phyloP scores from a whole-genome alignment of 768 basidiomycete genomes.

The Vararia minispora region DNA sequence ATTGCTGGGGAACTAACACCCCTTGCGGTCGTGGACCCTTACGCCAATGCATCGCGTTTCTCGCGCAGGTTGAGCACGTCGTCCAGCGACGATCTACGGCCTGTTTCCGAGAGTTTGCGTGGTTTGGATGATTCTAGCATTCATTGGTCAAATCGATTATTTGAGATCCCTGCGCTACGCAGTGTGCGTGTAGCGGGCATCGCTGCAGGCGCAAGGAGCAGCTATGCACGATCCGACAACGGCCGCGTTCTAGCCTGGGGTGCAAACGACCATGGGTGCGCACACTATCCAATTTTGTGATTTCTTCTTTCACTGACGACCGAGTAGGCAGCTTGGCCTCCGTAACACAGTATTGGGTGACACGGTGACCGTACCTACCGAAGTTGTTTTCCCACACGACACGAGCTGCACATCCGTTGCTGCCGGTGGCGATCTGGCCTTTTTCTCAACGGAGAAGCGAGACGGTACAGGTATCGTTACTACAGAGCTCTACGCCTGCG shows the following conservation, averaged over 20 bases:
- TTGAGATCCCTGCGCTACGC: slow-evolving; percentile 65
- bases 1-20: slow-evolving; percentile 46
- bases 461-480: slow-evolving; percentile 23
- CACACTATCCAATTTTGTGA: no score
- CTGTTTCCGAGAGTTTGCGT: slow-evolving; percentile 10
- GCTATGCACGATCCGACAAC: slow-evolving; percentile 54
- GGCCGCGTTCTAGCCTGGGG: slow-evolving; percentile 85
- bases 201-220: slow-evolving; percentile 60
- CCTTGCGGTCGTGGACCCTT: slow-evolving; percentile 41
- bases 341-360: slow-evolving; percentile 52
- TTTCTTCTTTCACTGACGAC: background rate
- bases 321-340: slow-evolving; percentile 66
- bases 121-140: slow-evolving; percentile 31
- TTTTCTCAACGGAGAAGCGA: slow-evolving; percentile 59
- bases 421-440: slow-evolving; percentile 69
- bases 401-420: slow-evolving; percentile 55
- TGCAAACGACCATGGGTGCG: slow-evolving; percentile 84
- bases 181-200: slow-evolving; percentile 57
- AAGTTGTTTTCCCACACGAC: slow-evolving; percentile 62
- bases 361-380: slow-evolving; percentile 72
- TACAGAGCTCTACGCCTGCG: slow-evolving; percentile 60
- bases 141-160: slow-evolving; percentile 56
- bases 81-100: slow-evolving; percentile 21
- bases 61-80: slow-evolving; percentile 23
- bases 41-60: slow-evolving; percentile 32